Evolutionary conservation across 2,329 filamentous ascomycete genomes (phyloP).

Genomic region (Orbilia brochopaga): DNA sequence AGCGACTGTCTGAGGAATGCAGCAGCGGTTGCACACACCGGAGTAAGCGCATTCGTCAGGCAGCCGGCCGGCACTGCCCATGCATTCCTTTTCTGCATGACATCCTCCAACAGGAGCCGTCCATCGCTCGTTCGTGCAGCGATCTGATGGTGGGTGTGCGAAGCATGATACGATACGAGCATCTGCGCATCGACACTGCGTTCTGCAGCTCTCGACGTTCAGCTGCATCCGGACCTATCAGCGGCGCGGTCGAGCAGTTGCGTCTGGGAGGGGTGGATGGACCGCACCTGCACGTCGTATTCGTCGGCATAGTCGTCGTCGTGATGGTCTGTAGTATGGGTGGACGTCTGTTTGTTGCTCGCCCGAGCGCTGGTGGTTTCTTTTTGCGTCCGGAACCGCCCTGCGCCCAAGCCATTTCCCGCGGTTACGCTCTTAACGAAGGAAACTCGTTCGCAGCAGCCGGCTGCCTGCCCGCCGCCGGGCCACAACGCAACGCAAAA

Average conservation of each 20-base stretch:
- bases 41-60: conserved; percentile 51
- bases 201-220: too few species aligned
- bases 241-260: too few species aligned
- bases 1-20: conserved; percentile 46
- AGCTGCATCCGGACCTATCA: too few species aligned
- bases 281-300: too few species aligned
- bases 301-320: too few species aligned
- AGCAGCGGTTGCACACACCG: conserved; percentile 50
- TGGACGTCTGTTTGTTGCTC: not conserved
- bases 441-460: too few species aligned
- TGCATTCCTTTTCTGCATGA: conserved; percentile 34
- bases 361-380: not conserved
- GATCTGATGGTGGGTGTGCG: too few species aligned
- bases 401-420: conserved; percentile 46
- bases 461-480: conserved; percentile 29
- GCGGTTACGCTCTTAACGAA: conserved; percentile 37
- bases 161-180: too few species aligned
- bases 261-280: too few species aligned
- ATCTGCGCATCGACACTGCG: too few species aligned
- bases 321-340: too few species aligned
- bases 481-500: conserved; percentile 40
- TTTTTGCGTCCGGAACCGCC: conserved; percentile 32
- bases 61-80: conserved; percentile 38
- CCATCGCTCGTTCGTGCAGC: not conserved
- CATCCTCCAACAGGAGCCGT: conserved; percentile 18